Evolutionary conservation across 257 asterid species (phyloP), one percentile per base, ranked within the genome.

Genomic region (Ophiorrhiza pumila): DNA sequence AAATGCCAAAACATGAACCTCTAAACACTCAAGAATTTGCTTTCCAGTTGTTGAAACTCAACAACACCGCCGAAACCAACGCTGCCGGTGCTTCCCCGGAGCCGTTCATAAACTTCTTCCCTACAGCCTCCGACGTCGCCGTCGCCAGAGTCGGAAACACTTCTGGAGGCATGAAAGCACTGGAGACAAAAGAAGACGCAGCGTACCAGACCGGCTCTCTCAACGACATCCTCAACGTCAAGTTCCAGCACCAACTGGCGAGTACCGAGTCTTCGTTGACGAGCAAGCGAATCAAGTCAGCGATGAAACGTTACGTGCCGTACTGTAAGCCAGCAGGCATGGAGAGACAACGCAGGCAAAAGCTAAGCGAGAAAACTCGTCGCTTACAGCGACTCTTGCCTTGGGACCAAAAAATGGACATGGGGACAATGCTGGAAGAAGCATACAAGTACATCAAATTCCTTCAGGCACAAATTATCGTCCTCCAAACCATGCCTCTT

Each of bases 401-500:
- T 13, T 74, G 83, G 85, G 89, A 81, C 25, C 73, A 39, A 74
- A 86, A 81, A 43, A 87, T 87, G 96, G 94, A 90, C 81, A 87
- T 72, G 77, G 90, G 89, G 75, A 87, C 88, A 9, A 85, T 87
- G 80, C 83, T 90, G 46, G 96, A 87, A 75, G 93, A 90, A 87
- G 84, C 94, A 68, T 83, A 81, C 85, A 90, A 85, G 79, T 92
- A 92, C 84, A 83, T 92, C 80, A 82, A 75, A 64, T 88, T 90
- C 77, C 92, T 92, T 63, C 85, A 86, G 85, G 96, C 94, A 83
- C 96, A 92, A 75, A 73, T 86, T 34, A 80, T 80, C 72, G 87
- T 78, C 14, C 90, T 92, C 47, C 84, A 83, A 79, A 78, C 77
- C 47, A 92, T 92, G 98, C 96, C 98, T 4, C 45, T 5, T 46